Evolutionary conservation across 1,284 basidiomycete genomes (phyloP).

Genomic region (Schizophyllum amplum): DNA sequence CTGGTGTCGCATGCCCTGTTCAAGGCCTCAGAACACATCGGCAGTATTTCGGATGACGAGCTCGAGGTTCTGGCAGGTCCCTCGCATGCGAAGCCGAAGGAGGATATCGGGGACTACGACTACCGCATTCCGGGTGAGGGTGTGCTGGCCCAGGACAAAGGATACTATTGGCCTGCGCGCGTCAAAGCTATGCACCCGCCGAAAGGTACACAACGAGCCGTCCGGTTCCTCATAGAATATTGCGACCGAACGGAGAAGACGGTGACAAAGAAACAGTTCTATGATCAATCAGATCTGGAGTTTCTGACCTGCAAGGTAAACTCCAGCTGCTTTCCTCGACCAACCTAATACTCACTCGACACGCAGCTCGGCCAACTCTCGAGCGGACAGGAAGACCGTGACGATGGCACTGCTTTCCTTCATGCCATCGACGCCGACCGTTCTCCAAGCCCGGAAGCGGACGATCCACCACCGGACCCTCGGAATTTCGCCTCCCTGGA

Average conservation of each 20-base stretch:
- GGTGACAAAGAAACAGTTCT: neutral
- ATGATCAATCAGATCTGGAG: neutral
- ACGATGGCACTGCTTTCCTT: neutral
- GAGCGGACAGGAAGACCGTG: neutral
- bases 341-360: neutral
- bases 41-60: neutral
- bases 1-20: neutral
- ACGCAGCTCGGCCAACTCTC: neutral
- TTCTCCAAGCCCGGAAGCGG: constrained; percentile 25
- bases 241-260: neutral
- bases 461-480: constrained; percentile 29
- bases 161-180: neutral
- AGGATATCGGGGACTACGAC: neutral
- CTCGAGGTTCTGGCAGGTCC: neutral
- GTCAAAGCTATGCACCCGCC: neutral
- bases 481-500: constrained; percentile 36
- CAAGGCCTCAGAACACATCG: neutral
- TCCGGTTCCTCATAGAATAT: neutral
- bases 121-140: neutral
- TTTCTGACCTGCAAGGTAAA: constrained; percentile 6
- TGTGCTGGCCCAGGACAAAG: neutral
- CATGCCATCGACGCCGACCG: constrained; percentile 8
- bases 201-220: neutral
- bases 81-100: neutral
- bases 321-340: constrained; percentile 12